Evolutionary conservation across 805 yeast species (phyloP).

Genomic region (Monosporozyma siamensis): DNA sequence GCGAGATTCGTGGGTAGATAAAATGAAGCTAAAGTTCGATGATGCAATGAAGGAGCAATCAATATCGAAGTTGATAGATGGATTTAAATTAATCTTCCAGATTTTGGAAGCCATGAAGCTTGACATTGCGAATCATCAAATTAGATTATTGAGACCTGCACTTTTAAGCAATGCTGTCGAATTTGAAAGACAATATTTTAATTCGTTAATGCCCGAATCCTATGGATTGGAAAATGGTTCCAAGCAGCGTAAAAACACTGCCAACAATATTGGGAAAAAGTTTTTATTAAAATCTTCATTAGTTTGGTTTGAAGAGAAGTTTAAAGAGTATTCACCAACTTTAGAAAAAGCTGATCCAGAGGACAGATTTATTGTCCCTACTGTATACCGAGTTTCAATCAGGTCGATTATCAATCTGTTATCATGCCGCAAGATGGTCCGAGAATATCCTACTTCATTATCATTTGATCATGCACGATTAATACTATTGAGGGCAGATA

Average conservation of each 20-base stretch:
- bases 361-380: slow-evolving; percentile 12
- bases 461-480: slow-evolving; percentile 79
- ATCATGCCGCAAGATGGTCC: slow-evolving; percentile 71
- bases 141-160: slow-evolving; percentile 73
- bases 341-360: slow-evolving; percentile 7
- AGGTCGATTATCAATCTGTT: slow-evolving; percentile 52
- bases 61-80: slow-evolving; percentile 54
- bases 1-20: slow-evolving; percentile 85
- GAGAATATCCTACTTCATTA: slow-evolving; percentile 74
- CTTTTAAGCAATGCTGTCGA: slow-evolving; percentile 79
- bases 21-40: slow-evolving; percentile 55
- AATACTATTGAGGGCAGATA: slow-evolving; percentile 71
- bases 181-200: slow-evolving; percentile 78
- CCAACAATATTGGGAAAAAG: slow-evolving; percentile 34
- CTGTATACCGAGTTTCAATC: slow-evolving; percentile 35
- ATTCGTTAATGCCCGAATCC: slow-evolving; percentile 26
- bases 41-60: slow-evolving; percentile 36
- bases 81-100: slow-evolving; percentile 66
- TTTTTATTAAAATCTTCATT: slow-evolving; percentile 51
- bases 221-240: neutral
- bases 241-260: neutral
- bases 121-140: slow-evolving; percentile 92
- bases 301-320: slow-evolving; percentile 48
- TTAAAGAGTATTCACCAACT: slow-evolving; percentile 15
- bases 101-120: slow-evolving; percentile 89